Evolutionary conservation across 352 stramenopile species (phyloP), one percentile per base, ranked within the genome.

Genomic region (Plasmopara viticola): DNA sequence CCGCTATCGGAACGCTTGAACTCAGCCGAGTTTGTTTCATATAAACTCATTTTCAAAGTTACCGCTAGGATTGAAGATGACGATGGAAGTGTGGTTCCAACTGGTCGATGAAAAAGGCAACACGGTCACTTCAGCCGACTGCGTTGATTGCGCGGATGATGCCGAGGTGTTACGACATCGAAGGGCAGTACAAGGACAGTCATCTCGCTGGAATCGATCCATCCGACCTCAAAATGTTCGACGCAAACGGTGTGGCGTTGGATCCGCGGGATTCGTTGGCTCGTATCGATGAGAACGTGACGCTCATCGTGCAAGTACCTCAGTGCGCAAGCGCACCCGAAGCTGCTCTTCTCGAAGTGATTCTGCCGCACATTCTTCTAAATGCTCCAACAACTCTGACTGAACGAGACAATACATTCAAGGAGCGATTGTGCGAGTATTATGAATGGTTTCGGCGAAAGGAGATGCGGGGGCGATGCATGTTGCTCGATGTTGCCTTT

Each of bases 391-490:
- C 56, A 18, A 57, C 41, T 41, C 41, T 46, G 8, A 58, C 48
- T 48, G 56, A 58, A 0, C 41, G 48, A 18, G 42, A 58, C 40
- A 28, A 7, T 35, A 18, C n/a, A 17, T 55, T 60, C 20, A 33
- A 60, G 55, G 17, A 30, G 37, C 5, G 2, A 33, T 1, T 25
- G 20, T 25, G 20, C 20, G 20, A 25, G 20, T 25, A 25, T 25
- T 25, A 25, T 25, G 20, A 3, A 53, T 66, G 58, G 28, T 57
- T 41, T 52, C 20, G 45, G 5, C 58, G 38, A 53, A 53, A 52
- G 17, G 48, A 60, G n/a, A 43, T 35, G 9, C 56, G 45, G 39
- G n/a, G 61, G 37, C 58, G 47, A 53, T 66, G 52, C 28, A 66
- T 62, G 53, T 25, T 61, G 13, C 58, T 66, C 53, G 47, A 53